A percentile compares a stretch with the other conserved stretches of the same genome.
Conservation (phyloP, 495 filamentous ascomycete species). For the Penicillium lividum region DNA sequence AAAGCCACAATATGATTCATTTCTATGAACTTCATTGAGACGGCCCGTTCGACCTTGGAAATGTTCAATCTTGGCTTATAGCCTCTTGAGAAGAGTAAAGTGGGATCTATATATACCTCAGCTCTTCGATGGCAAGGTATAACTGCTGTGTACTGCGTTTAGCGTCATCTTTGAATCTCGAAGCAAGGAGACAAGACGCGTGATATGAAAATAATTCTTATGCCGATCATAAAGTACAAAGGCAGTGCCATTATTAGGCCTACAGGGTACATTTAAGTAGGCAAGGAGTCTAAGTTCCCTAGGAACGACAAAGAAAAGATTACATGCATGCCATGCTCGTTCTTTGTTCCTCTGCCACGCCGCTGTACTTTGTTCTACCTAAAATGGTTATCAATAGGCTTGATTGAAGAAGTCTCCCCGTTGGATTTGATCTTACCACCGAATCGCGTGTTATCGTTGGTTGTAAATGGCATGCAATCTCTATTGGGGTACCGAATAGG, state of each 20-base stretch:
- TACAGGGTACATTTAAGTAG: background rate
- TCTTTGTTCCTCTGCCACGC: background rate
- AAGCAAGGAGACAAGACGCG: background rate
- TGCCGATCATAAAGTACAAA: background rate
- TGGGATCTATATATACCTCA: background rate
- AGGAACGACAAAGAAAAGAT: background rate
- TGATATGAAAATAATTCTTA: background rate
- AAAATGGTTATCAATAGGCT: conserved; percentile 1
- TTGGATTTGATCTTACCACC: background rate
- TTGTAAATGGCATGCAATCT: background rate
- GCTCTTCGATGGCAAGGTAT: background rate
- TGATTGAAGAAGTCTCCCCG: background rate
- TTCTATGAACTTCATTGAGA: background rate
- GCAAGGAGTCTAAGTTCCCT: background rate
- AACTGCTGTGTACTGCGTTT: background rate
- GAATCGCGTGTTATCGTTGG: background rate
- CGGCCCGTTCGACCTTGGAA: background rate
- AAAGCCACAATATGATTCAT: background rate
- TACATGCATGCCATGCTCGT: background rate
- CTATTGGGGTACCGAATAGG: conserved; percentile 3
- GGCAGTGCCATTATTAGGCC: background rate
- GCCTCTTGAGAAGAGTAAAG: background rate
- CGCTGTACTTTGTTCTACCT: background rate
- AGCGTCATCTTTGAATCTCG: background rate
- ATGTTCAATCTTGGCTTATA: background rate